phyloP scores from a whole-genome alignment of 352 stramenopile genomes.

The Globisporangium cystogenes region DNA sequence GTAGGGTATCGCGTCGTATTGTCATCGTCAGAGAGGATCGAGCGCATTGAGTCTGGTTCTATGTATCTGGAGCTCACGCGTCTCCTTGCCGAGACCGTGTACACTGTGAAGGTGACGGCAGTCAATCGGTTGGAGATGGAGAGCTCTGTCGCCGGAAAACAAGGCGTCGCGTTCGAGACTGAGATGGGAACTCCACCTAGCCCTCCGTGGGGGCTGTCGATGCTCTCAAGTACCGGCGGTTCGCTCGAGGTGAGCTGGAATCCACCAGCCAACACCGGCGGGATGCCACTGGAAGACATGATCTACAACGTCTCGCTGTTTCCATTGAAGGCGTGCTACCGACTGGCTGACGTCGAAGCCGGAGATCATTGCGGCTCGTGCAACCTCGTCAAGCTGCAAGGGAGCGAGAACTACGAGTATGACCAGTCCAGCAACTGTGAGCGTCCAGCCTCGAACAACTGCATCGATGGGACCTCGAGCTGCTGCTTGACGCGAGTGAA shows the following conservation, averaged over 20 bases:
- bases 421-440: constrained; percentile 12
- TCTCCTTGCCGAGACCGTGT: constrained; percentile 31
- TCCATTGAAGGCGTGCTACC: constrained; percentile 25
- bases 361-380: constrained; percentile 22
- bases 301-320: constrained; percentile 45
- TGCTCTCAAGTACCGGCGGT: constrained; percentile 28
- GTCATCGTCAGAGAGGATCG: constrained; percentile 13
- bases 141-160: constrained; percentile 15
- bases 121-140: constrained; percentile 25
- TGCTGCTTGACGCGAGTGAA: constrained; percentile 36
- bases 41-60: constrained; percentile 5
- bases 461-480: constrained; percentile 25
- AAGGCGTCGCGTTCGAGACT: constrained; percentile 38
- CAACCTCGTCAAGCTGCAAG: constrained; percentile 18
- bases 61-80: constrained; percentile 18
- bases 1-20: constrained; percentile 22
- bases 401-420: constrained; percentile 21
- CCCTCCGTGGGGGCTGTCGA: constrained; percentile 21
- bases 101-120: constrained; percentile 44
- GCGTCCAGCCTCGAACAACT: constrained; percentile 13
- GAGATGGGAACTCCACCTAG: constrained; percentile 19
- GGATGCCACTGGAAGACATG: constrained; percentile 19
- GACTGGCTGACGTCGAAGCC: background rate
- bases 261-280: constrained; percentile 31
- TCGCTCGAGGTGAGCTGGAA: constrained; percentile 51